Conservation (phyloP, 306 rosid genomes). For the Crataegus laevigata region DNA sequence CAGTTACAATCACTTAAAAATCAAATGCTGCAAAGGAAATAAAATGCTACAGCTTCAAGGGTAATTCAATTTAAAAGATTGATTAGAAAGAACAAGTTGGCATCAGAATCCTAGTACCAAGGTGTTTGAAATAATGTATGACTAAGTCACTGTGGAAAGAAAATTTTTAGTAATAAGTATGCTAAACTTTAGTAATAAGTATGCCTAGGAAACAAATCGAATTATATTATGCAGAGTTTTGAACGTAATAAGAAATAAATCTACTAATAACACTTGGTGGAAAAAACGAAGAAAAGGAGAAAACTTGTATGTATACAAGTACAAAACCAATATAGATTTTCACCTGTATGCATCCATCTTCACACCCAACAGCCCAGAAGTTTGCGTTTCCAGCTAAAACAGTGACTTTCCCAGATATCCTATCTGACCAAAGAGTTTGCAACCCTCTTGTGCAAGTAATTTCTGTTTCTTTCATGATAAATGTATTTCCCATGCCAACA, state of each 20-base stretch:
- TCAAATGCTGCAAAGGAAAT: neutral
- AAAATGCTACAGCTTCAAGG: neutral
- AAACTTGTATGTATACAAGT: neutral
- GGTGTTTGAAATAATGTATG: neutral
- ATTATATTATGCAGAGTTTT: neutral
- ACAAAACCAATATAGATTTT: neutral
- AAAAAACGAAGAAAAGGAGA: neutral
- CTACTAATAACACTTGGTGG: neutral
- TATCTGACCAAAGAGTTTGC: constrained; percentile 82
- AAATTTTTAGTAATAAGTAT: too few species aligned
- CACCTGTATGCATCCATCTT: constrained; percentile 97
- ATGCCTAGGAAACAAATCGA: neutral
- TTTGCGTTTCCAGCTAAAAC: constrained; percentile 92
- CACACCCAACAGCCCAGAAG: constrained; percentile 98
- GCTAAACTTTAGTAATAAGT: too few species aligned
- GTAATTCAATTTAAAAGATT: neutral
- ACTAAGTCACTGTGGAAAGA: neutral
- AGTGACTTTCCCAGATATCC: constrained; percentile 85
- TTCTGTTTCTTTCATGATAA: constrained; percentile 77
- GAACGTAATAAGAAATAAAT: neutral
- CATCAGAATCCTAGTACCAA: neutral
- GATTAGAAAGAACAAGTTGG: neutral
- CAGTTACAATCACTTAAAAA: neutral
- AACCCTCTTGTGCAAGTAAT: constrained; percentile 62
- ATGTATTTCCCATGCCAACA: constrained; percentile 63